Base-by-base conservation (phyloP, 768 basidiomycete genomes). In the Lactifluus echinatus region DNA sequence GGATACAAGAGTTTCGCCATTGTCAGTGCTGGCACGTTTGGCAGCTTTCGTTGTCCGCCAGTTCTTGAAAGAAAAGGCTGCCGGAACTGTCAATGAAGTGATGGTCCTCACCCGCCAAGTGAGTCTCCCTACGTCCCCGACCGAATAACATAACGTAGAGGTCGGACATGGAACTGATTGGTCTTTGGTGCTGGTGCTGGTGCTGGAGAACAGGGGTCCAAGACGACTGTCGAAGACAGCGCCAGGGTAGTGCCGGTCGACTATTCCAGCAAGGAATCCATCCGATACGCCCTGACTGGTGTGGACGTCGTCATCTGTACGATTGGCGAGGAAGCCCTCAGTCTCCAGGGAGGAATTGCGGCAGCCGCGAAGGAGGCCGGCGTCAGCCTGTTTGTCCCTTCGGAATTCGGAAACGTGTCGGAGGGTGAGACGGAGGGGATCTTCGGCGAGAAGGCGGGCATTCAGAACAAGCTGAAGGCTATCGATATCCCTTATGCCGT, bases 161-260 rank as follows among this genome's bases (percentile, higher is more conserved):
- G n/a, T n/a, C n/a, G n/a, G n/a, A n/a, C n/a, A n/a, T n/a, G n/a
- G n/a, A n/a, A n/a, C n/a, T 48, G 28, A 46, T 11, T n/a, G 8
- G 15, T n/a, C 28, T 5, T 48, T 21, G 31, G 23, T 55, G n/a
- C n/a, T n/a, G n/a, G n/a, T n/a, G n/a, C n/a, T n/a, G n/a, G n/a
- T n/a, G n/a, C n/a, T n/a, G n/a, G 17, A 45, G n/a, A 17, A 3
- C 47, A 63, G 56, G 69, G 67, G 50, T 70, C 67, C 17, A 65
- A 68, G 19, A 61, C 53, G 10, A 49, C 59, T 37, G 7, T 59
- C 17, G 29, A 50, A 2, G 47, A 36, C 3, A 43, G 50, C 29
- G 60, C 52, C 42, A 53, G 33, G 21, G 48, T 60, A 36, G 37
- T 50, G 10, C 36, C 23, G 1, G 58, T 60, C 49, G 60, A 62